Evolutionary conservation across 331 rosid species (phyloP).

Genomic region (Ulmus americana): DNA sequence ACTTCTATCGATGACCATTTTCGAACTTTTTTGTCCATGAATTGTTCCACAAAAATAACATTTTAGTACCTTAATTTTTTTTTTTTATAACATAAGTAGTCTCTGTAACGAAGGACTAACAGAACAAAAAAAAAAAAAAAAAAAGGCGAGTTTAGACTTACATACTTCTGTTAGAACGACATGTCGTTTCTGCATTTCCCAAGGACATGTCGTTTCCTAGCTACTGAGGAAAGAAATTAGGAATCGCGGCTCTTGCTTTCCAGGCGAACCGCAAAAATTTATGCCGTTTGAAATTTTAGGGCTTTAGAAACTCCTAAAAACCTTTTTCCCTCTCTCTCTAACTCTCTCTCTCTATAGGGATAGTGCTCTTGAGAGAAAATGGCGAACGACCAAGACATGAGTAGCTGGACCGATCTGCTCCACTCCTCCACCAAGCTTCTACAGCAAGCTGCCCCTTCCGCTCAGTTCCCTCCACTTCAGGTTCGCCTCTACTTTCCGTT

Average conservation of each 20-base stretch:
- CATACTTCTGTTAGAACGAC: background rate
- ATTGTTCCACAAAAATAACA: too few relatives aligned
- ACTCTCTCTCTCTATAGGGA: constrained; percentile 16
- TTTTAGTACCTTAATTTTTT: too few relatives aligned
- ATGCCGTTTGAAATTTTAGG: constrained; percentile 25
- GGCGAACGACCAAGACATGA: constrained; percentile 66
- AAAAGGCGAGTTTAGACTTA: too few relatives aligned
- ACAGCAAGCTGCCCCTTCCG: constrained; percentile 95
- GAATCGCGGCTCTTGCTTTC: background rate
- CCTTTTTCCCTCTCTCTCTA: constrained; percentile 15
- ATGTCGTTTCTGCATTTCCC: background rate
- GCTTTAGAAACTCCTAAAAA: constrained; percentile 16
- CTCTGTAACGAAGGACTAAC: too few relatives aligned
- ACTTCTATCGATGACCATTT: too few relatives aligned
- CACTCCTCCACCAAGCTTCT: constrained; percentile 97
- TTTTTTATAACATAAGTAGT: too few relatives aligned
- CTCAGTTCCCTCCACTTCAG: constrained; percentile 99
- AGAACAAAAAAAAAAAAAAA: too few relatives aligned
- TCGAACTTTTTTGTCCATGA: too few relatives aligned
- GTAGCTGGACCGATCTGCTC: constrained; percentile 76
- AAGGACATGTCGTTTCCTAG: background rate
- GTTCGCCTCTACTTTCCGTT: constrained; percentile 30
- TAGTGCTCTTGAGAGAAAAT: constrained; percentile 20
- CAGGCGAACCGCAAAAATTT: background rate
- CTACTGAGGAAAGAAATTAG: background rate